Conservation (phyloP, 2,329 filamentous ascomycete genomes). For the Cyphellophora attinorum region DNA sequence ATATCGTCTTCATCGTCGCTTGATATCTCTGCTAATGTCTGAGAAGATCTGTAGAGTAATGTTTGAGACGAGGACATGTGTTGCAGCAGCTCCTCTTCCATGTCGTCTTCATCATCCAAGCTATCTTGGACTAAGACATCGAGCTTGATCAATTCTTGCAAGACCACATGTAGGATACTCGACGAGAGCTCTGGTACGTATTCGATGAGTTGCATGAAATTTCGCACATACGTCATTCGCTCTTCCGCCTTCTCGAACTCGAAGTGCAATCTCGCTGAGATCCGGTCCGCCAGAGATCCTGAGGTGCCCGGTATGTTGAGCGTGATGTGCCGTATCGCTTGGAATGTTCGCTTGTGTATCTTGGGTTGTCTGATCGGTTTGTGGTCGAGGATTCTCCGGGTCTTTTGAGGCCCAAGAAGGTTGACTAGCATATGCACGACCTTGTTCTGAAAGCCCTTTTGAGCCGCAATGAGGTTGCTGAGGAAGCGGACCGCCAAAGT, state of each 20-base stretch:
- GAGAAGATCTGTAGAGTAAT: slow-evolving; percentile 22
- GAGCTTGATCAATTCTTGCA: slow-evolving; percentile 81
- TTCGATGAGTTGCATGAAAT: slow-evolving; percentile 65
- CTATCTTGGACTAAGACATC: slow-evolving; percentile 94
- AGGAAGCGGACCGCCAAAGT: slow-evolving; percentile 48
- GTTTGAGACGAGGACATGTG: slow-evolving; percentile 29
- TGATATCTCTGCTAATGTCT: slow-evolving; percentile 32
- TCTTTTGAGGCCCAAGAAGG: slow-evolving; percentile 56
- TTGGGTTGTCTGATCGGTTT: slow-evolving; percentile 50
- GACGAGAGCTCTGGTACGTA: slow-evolving; percentile 71
- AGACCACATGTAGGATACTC: slow-evolving; percentile 73
- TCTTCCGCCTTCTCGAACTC: slow-evolving; percentile 64
- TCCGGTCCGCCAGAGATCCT: slow-evolving; percentile 56
- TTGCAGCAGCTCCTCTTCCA: slow-evolving; percentile 62
- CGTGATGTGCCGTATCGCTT: slow-evolving; percentile 64
- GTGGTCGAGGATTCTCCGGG: slow-evolving; percentile 45
- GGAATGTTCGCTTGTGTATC: slow-evolving; percentile 67
- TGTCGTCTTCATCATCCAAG: slow-evolving; percentile 84
- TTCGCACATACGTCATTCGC: slow-evolving; percentile 83
- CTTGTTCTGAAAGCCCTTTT: slow-evolving; percentile 64
- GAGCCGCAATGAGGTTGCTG: slow-evolving; percentile 64
- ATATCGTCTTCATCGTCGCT: slow-evolving; percentile 24
- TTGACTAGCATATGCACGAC: slow-evolving; percentile 73
- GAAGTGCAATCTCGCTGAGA: slow-evolving; percentile 64
- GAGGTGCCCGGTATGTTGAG: slow-evolving; percentile 73